Evolutionary conservation across 129 eudicot genomes (phyloP), one percentile per base, ranked within the genome.

Genomic region (Tagetes erecta): DNA sequence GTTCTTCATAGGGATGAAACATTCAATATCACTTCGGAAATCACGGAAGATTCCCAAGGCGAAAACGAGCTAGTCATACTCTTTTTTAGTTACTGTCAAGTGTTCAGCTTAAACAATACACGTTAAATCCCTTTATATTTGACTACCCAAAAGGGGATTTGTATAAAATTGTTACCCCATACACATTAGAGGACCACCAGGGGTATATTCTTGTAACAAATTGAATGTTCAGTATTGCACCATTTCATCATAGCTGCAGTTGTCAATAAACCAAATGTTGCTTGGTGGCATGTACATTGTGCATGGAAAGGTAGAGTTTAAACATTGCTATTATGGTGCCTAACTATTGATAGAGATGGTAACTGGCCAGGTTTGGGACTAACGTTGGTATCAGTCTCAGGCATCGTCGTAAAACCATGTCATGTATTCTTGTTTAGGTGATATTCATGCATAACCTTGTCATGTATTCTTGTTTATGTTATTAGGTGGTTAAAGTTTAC

Each of bases 1-100:
- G 51, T 81, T 13, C 64, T 81, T 81, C 81, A 71, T 81, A 70
- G 85, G 81, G 78, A 81, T 81, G 85, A 81, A 76, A 57, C 80
- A 81, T 64, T 76, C 78, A 1, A 71, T 81, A 70, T 62, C 85
- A 6, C 60, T 81, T 51, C 72, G 78, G 39, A 66, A 72, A 71
- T 31, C 47, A 53, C 30, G 78, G 8, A 81, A 57, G 70, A 59
- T 42, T 42, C 73, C 81, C 0, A 81, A 81, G 77, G 20, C 81
- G 5, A 81, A 81, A 71, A 55, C 81, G 8, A 73, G 66, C 73
- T 81, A 81, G 69, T 30, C 5, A 8, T 14, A 68, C 33, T 70
- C 36, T 63, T 44, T 44, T 6, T 8, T 8, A 44, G 49, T 44
- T 40, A 70, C 46, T 5, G 40, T 37, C 55, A 40, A 76, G 65